Conservation (phyloP, 768 basidiomycete genomes). For the Psilocybe cubensis region DNA sequence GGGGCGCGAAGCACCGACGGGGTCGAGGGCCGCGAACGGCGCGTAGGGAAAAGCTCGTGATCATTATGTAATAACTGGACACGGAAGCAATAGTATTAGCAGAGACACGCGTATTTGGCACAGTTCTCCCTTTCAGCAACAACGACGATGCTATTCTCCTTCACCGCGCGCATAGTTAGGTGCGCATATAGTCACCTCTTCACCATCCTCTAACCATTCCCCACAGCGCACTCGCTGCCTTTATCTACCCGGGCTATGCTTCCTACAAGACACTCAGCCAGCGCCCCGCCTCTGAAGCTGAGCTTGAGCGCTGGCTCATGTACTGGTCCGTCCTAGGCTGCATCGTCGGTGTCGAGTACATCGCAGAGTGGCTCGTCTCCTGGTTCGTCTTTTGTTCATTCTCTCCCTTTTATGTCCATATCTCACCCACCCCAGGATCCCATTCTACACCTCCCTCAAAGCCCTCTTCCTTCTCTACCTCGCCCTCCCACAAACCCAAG, state of each 20-base stretch:
- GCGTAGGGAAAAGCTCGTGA: too few species aligned
- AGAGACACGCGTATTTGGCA: too few species aligned
- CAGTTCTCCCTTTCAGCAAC: too few species aligned
- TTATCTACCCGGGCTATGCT: constrained; percentile 92
- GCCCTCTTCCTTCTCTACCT: constrained; percentile 87
- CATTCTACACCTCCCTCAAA: constrained; percentile 86
- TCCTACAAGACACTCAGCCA: constrained; percentile 94
- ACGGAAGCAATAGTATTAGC: too few species aligned
- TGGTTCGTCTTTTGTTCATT: constrained; percentile 55
- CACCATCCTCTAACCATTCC: background rate
- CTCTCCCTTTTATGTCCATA: background rate
- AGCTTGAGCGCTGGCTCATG: constrained; percentile 95
- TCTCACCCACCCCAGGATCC: constrained; percentile 60
- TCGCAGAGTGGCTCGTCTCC: constrained; percentile 85
- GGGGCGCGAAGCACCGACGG: too few species aligned
- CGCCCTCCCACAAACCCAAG: constrained; percentile 87
- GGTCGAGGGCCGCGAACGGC: too few species aligned
- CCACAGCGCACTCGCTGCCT: constrained; percentile 69
- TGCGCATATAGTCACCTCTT: constrained; percentile 22
- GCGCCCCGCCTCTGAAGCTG: constrained; percentile 82
- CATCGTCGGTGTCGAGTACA: constrained; percentile 79
- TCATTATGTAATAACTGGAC: too few species aligned
- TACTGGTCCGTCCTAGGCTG: constrained; percentile 94
- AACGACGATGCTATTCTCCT: constrained; percentile 54
- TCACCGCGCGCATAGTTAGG: constrained; percentile 54